Base-by-base conservation (phyloP, 78 protist species). In the Protostelium mycophagum region DNA sequence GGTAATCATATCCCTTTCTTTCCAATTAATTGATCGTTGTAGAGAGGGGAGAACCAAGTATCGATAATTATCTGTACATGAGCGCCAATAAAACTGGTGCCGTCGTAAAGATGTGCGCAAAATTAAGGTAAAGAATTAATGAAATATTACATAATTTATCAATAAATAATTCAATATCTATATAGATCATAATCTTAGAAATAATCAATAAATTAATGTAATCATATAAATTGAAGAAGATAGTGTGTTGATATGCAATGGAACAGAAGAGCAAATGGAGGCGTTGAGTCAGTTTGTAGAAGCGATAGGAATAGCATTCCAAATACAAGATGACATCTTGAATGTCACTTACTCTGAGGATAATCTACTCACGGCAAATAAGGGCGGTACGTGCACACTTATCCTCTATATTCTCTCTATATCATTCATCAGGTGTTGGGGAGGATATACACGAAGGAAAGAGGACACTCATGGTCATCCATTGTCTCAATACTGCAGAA, bases 251-350 rank as follows among this genome's bases (percentile, higher is more conserved):
- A 5, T 85, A 16, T 85, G 63, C 16, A 16, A 36, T 25, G 86
- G 86, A 25, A 36, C n/a, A 5, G 86, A 85, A 35, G 86, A 35
- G 16, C 86, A 85, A 16, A 85, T 85, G 63, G 36, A 37, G 16
- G 63, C 63, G 5, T 16, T 85, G 36, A 36, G 86, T 85, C 36
- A 85, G 16, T 85, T 85, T 16, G 86, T 36, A 16, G 86, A 85
- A 16, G 36, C 86, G n/a, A 85, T 85, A 5, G 86, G 86, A 25
- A 36, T 85, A 5, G 86, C 86, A 37, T 85, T 85, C 16, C 86
- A 85, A 85, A 85, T 85, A 25, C 86, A 85, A 85, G 86, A 85
- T 16, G 86, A 85, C 16, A 37, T 85, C 63, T 85, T 85, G 86
- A 85, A 85, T 16, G 37, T 85, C 86, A 37, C 86, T 85, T n/a